Base-by-base conservation (phyloP, 2,329 filamentous ascomycete species). In the Alternaria sp. region DNA sequence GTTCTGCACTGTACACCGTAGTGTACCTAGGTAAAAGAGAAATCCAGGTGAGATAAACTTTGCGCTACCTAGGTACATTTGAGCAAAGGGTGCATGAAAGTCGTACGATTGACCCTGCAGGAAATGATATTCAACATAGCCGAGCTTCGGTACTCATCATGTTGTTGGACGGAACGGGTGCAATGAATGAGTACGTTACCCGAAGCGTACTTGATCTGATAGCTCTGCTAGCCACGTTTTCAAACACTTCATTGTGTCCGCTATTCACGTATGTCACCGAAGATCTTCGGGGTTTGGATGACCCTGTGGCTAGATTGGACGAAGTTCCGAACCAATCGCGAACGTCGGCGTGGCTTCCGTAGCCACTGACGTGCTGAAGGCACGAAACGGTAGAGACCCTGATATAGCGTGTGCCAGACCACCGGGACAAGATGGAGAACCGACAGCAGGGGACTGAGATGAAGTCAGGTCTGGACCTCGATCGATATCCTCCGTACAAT, bases 311-410 rank as follows among this genome's bases (percentile, higher is more conserved):
- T 30, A 21, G 30, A 49, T 10, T 47, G 11, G 20, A 20, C 46
- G 26, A 23, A 6, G 49, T 33, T 15, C 21, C 23, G 14, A 20
- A 56, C 60, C 60, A 62, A 54, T 59, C 15, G 12, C 1, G 23
- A 6, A 18, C 46, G 33, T 25, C 49, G 60, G 56, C 44, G 43
- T 6, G 3, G 4, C 2, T 14, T 21, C 55, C 37, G 20, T 9
- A 6, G 18, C 3, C 30, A 18, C 28, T 58, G 55, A 61, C 21
- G 18, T 43, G 55, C 41, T 47, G 53, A 15, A 20, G 14, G 28
- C 26, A 46, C 46, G 49, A 62, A 54, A 59, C 28, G 60, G 60
- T 46, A 58, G 55, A 33, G 43, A 55, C 43, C 55, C 55, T 62
- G 60, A 33, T 30, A 62, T 33, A 20, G 54, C 47, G 45, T 46